Base-by-base conservation (phyloP, 148 eudicot genomes). In the Cornus florida region DNA sequence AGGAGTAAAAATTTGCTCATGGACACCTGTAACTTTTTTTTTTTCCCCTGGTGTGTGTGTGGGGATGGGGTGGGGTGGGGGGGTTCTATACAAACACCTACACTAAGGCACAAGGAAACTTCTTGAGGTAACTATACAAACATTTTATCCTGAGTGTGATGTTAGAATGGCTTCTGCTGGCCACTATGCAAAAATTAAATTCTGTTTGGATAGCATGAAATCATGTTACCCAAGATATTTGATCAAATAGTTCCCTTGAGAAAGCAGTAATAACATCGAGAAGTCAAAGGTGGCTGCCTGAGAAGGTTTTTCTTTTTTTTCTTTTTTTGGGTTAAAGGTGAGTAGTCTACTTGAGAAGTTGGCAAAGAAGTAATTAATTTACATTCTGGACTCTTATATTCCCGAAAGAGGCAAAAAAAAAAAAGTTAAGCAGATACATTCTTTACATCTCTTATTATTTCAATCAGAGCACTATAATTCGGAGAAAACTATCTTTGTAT, bases 131-230 rank as follows among this genome's bases (percentile, higher is more conserved):
- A 35, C 38, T 35, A 4, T 48, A 28, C 28, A 8, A 48, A 48
- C 53, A 14, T 57, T 7, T 17, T 57, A 57, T 12, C 64, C 64
- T 12, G 2, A 14, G 20, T 57, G 64, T 57, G 17, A 10, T 2
- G n/a, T 10, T 65, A 24, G 23, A 67, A 59, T 75, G 77, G 11
- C 69, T 43, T 57, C 20, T 74, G 35, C 59, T 74, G 46, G 19
- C 53, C 32, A 13, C 20, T 57, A 13, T 12, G 35, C 8, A 17
- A 56, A 67, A 22, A 75, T 41, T 33, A 66, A 75, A 22, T 60
- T 60, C 4, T 46, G 6, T 38, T 24, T 75, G 35, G 39, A 35
- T 24, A 64, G 8, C 32, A 24, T 64, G n/a, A 22, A n/a, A 60
- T 5, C 41, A 22, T 62, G 1, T 13, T 39, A 39, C 13, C 38